Base-by-base conservation (phyloP, 306 rosid species). In the Lathyrus aphaca region DNA sequence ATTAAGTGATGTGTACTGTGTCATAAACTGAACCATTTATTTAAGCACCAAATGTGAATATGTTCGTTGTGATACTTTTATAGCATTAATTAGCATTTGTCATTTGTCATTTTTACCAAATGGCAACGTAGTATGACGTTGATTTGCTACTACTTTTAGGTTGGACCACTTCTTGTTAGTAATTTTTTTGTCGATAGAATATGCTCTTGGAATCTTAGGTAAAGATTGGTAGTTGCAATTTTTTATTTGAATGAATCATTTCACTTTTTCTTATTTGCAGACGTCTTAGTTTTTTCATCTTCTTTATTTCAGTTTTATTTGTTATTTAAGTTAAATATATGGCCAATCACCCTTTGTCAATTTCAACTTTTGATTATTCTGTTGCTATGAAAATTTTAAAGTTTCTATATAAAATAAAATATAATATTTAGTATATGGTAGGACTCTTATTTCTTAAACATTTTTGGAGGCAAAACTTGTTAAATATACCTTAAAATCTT, bases 131-230 rank as follows among this genome's bases (percentile, higher is more conserved):
- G 38, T 6, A 19, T 56, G 74, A 40, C 2, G 65, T 44, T 44
- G 77, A 74, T 60, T 40, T 64, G 42, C 49, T 17, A 2, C 14
- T 64, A 13, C 13, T n/a, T 61, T 40, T 10, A 57, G 7, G 44
- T 9, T 49, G 57, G 57, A 27, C 65, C 37, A 63, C 53, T 38
- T 2, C 32, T 27, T 6, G 3, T 45, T 64, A 64, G 3, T 56
- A 37, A 54, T 32, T 51, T 51, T 13, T 78, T 17, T 49, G 4
- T 48, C 50, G 15, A 35, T 64, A 64, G 71, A 37, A 37, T 23
- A 15, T 71, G 77, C 55, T 25, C 13, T 37, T 71, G 74, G 78
- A 72, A 65, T 78, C 69, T 65, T 66, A 66, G 70, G 60, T 71
- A 17, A 65, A 57, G 16, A 48, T 37, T 37, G 73, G 45, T 49